Evolutionary conservation across 768 basidiomycete genomes (phyloP).

Genomic region (Lactarius trivialis): DNA sequence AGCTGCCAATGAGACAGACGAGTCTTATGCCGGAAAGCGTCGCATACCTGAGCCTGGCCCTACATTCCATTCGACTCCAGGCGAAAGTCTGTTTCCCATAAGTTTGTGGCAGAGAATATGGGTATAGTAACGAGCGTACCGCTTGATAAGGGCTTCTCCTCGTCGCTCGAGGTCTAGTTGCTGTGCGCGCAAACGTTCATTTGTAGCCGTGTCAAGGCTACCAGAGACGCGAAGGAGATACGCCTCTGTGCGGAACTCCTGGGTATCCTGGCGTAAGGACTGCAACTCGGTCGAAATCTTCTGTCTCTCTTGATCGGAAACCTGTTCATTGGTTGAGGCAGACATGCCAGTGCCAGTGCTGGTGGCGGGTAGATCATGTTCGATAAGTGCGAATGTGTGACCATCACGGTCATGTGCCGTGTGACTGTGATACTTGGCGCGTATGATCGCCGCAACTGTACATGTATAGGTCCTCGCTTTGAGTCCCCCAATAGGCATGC

Average conservation of each 20-base stretch:
- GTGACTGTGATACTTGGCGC: conserved; percentile 6
- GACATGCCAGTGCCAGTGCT: background rate
- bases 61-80: conserved; percentile 5
- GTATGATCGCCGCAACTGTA: background rate
- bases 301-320: conserved; percentile 7
- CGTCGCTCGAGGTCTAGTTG: conserved; percentile 11
- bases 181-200: conserved; percentile 3
- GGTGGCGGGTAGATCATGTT: background rate
- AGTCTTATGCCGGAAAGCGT: background rate
- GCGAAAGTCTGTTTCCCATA: conserved; percentile 7
- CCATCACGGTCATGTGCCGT: conserved; percentile 8
- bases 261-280: conserved; percentile 6
- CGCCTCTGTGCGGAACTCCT: conserved; percentile 7
- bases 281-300: conserved; percentile 1
- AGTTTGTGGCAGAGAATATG: background rate
- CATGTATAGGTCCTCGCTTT: background rate
- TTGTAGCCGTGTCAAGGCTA: background rate
- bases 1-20: background rate
- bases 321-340: background rate
- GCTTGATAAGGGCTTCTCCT: conserved; percentile 9
- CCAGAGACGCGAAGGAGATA: conserved; percentile 11
- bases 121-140: background rate
- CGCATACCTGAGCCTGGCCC: background rate
- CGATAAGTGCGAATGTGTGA: background rate
- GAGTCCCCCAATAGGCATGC: background rate